Conservation (phyloP, 2,329 filamentous ascomycete species). For the Aspergillus pseudoterreus region DNA sequence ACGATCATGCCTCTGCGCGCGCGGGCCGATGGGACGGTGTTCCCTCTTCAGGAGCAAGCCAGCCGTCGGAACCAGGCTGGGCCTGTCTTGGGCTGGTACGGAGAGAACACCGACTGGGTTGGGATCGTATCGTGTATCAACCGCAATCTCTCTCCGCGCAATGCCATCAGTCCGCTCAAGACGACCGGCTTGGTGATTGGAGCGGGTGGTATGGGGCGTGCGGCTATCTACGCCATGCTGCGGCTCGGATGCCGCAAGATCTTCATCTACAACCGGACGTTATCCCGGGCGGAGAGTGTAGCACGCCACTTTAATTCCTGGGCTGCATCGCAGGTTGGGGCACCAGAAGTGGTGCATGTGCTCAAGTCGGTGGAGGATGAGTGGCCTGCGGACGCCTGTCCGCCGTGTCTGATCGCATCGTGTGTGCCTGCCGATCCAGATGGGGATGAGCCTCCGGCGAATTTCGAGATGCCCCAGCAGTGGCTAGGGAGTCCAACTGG, state of each 20-base stretch:
- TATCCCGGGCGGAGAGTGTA: conserved; percentile 63
- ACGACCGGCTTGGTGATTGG: conserved; percentile 55
- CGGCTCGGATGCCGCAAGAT: conserved; percentile 74
- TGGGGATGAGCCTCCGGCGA: conserved; percentile 60
- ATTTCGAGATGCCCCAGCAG: conserved; percentile 64
- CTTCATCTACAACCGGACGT: conserved; percentile 69
- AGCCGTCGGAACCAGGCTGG: conserved; percentile 41
- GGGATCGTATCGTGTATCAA: conserved; percentile 41
- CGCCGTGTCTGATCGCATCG: conserved; percentile 71
- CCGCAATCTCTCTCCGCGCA: conserved; percentile 44
- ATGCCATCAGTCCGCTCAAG: conserved; percentile 50
- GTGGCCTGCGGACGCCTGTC: conserved; percentile 62
- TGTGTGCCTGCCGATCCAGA: conserved; percentile 71
- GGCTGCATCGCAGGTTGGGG: conserved; percentile 38
- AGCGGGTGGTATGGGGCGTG: conserved; percentile 72
- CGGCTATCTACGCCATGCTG: conserved; percentile 73
- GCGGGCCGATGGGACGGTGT: conserved; percentile 32
- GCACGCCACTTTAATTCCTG: conserved; percentile 64
- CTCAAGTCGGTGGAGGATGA: conserved; percentile 55
- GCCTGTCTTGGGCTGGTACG: conserved; percentile 40
- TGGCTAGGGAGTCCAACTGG: conserved; percentile 73
- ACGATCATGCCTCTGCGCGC: conserved; percentile 43
- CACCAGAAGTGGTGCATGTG: conserved; percentile 45
- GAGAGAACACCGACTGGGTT: conserved; percentile 45
- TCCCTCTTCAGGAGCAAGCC: conserved; percentile 37